Evolutionary conservation across 345 rosid genomes (phyloP).

Genomic region (Linum usitatissimum): DNA sequence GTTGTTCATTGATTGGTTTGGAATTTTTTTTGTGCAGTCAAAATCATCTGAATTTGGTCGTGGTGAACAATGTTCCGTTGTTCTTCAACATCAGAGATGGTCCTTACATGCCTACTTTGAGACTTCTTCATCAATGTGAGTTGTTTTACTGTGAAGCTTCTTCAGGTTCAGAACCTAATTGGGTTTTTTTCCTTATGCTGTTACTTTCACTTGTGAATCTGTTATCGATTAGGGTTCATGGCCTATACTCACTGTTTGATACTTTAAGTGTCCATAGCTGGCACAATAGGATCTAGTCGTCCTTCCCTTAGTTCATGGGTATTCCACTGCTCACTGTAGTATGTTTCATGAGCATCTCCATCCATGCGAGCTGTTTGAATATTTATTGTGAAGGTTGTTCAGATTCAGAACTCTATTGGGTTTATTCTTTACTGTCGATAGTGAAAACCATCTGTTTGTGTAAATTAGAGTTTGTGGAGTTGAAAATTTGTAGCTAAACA

Average conservation of each 20-base stretch:
- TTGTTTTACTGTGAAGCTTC: not conserved
- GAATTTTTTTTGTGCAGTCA: slow-evolving; percentile 44
- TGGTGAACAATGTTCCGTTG: slow-evolving; percentile 84
- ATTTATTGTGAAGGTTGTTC: no score
- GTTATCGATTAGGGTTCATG: not conserved
- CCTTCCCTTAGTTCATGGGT: no score
- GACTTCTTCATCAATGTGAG: slow-evolving; percentile 93
- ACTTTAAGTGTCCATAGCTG: not conserved
- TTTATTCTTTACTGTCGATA: no score
- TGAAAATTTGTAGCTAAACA: no score
- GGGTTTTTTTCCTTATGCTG: not conserved
- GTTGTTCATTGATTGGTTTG: not conserved
- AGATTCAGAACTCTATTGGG: no score
- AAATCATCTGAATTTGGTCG: slow-evolving; percentile 82
- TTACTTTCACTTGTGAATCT: not conserved
- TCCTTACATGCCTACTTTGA: slow-evolving; percentile 95
- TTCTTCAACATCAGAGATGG: slow-evolving; percentile 96
- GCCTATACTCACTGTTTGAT: not conserved
- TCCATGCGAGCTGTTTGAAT: no score
- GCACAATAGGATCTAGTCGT: no score
- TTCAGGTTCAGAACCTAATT: not conserved
- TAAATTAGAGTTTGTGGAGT: no score
- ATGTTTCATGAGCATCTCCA: no score
- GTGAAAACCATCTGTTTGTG: no score
- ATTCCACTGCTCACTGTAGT: no score